Conservation (phyloP, 768 basidiomycete genomes). For the Austroboletus eburneus region DNA sequence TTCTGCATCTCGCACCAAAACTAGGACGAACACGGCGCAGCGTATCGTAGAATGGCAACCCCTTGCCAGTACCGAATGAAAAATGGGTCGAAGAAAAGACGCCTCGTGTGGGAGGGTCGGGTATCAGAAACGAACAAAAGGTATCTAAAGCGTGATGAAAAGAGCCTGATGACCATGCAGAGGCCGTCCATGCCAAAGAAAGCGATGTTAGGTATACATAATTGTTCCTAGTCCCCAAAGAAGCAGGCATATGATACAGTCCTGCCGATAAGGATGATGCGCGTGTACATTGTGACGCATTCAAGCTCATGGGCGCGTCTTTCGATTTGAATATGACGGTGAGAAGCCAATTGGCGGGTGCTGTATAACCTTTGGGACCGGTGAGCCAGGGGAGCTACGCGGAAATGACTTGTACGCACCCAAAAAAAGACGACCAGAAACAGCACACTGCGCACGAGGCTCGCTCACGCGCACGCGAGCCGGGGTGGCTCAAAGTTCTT, state of each 20-base stretch:
- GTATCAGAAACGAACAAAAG: slow-evolving; percentile 13
- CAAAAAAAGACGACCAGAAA: background rate
- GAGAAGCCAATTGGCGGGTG: background rate
- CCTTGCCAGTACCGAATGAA: too few relatives aligned
- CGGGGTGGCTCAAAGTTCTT: slow-evolving; percentile 43
- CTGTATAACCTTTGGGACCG: slow-evolving; percentile 1
- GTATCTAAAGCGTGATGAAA: slow-evolving; percentile 8
- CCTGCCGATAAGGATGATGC: slow-evolving; percentile 19
- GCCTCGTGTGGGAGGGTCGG: slow-evolving; percentile 6
- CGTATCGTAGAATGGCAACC: too few relatives aligned
- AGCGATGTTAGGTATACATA: slow-evolving; percentile 23
- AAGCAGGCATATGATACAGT: slow-evolving; percentile 1
- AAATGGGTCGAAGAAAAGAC: too few relatives aligned
- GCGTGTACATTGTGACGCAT: slow-evolving; percentile 27
- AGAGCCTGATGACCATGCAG: background rate
- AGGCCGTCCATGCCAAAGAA: slow-evolving; percentile 9
- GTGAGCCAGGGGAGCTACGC: background rate
- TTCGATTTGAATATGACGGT: background rate
- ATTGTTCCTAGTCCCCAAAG: slow-evolving; percentile 6
- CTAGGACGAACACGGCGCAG: too few relatives aligned
- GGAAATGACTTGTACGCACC: slow-evolving; percentile 5
- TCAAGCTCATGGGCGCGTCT: slow-evolving; percentile 8
- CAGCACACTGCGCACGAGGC: background rate
- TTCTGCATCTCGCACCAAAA: too few relatives aligned
- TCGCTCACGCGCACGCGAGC: slow-evolving; percentile 15